These are phyloP conservation scores for Lipomyces lipofer DNA, from an alignment of 805 yeast genomes.

Conservation along the genomic window DNA sequence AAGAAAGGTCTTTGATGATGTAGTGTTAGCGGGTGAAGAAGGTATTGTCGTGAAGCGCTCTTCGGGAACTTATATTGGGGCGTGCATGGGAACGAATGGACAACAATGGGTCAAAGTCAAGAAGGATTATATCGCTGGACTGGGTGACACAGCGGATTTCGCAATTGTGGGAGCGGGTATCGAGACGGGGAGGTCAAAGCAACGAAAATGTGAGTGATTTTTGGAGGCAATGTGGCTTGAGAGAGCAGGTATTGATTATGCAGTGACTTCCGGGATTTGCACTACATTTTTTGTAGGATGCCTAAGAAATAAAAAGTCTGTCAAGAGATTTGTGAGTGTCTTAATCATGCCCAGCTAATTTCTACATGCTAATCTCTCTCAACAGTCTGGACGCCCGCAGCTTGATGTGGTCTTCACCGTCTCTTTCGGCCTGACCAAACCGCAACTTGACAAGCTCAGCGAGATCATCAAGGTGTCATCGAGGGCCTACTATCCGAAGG, in stretches of 20 bases:
- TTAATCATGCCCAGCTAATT: no score
- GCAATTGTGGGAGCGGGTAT: slow-evolving; percentile 22
- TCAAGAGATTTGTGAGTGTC: slow-evolving; percentile 8
- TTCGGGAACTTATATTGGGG: slow-evolving; percentile 9
- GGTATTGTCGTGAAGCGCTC: slow-evolving; percentile 19
- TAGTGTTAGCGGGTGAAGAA: slow-evolving; percentile 9
- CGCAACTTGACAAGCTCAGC: slow-evolving; percentile 1
- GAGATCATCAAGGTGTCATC: background rate
- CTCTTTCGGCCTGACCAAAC: slow-evolving; percentile 3
- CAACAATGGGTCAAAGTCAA: slow-evolving; percentile 23
- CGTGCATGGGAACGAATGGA: slow-evolving; percentile 1
- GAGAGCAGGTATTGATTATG: background rate
- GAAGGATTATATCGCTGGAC: slow-evolving; percentile 20
- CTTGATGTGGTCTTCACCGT: slow-evolving; percentile 17
- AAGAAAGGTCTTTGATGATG: background rate
- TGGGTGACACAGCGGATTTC: slow-evolving; percentile 22
- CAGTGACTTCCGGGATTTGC: slow-evolving; percentile 3
- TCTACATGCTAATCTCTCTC: no score
- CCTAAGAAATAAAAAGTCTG: slow-evolving; percentile 11
- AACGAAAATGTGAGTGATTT: slow-evolving; percentile 10
- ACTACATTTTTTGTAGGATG: slow-evolving; percentile 21
- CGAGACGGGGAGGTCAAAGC: slow-evolving; percentile 10
- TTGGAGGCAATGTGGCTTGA: background rate
- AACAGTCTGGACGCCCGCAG: slow-evolving; percentile 11
- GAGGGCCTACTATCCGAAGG: background rate